These are phyloP conservation scores for Pleurotus djamor DNA, from an alignment of 768 basidiomycete genomes.

Conservation along the genomic window DNA sequence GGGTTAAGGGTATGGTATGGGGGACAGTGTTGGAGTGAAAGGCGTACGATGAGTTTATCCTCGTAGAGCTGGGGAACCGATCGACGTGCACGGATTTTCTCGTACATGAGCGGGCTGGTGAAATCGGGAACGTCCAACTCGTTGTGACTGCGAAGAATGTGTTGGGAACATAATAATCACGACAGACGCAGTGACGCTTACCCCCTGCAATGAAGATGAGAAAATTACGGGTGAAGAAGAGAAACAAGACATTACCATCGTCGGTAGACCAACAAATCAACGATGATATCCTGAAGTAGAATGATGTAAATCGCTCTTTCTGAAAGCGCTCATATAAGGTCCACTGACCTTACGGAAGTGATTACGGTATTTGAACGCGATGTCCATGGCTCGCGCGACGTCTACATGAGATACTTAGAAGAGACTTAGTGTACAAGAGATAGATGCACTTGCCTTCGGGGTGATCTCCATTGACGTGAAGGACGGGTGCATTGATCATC, in stretches of 20 bases:
- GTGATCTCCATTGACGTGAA: constrained; percentile 91
- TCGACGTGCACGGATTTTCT: constrained; percentile 73
- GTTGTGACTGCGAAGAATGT: constrained; percentile 59
- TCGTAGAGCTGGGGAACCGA: constrained; percentile 85
- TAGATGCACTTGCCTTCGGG: constrained; percentile 61
- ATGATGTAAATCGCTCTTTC: background rate
- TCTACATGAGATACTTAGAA: constrained; percentile 36
- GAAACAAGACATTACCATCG: constrained; percentile 51
- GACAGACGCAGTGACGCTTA: constrained; percentile 17
- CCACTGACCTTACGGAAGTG: constrained; percentile 70
- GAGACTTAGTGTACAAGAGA: too few species aligned
- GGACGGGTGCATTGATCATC: constrained; percentile 85
- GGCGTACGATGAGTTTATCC: constrained; percentile 66
- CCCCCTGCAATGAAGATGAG: constrained; percentile 29
- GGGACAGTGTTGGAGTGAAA: background rate
- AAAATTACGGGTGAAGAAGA: background rate
- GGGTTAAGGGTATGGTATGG: background rate
- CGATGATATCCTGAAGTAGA: constrained; percentile 64
- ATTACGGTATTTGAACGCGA: constrained; percentile 86
- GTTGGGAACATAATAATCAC: background rate
- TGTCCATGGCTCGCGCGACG: constrained; percentile 80
- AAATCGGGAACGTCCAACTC: constrained; percentile 86
- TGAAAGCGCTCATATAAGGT: background rate
- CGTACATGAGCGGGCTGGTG: constrained; percentile 90
- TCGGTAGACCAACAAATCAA: constrained; percentile 88